Evolutionary conservation across 1,139 yeast genomes (phyloP), one percentile per base, ranked within the genome.

Genomic region (Candida sanyaensis): DNA sequence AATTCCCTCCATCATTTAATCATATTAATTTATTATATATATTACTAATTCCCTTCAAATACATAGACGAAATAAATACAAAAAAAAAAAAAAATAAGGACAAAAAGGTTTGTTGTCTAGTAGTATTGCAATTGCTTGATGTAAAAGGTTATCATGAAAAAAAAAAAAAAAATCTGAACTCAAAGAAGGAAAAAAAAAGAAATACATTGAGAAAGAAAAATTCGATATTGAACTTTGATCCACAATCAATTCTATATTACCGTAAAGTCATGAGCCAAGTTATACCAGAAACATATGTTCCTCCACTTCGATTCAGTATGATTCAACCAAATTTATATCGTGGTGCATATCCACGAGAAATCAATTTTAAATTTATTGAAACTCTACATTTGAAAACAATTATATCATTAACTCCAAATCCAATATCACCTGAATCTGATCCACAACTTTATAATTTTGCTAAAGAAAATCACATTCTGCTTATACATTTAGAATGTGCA

Each of bases 331-430:
- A 79, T 46, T 70, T 92, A 4, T 88, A 84, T 60, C 72, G 98
- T 43, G 98, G 98, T 0, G 86, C 96, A 1, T 88, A 88, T 58
- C 98, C 98, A 1, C 77, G 95, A 47, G 81, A 82, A 44, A 78
- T 85, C 49, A 91, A 90, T 61, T 75, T 80, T 50, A 77, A 84
- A n/a, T 93, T 86, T 60, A 70, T 93, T n/a, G 71, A 77, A 54
- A 76, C 90, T 30, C 73, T 91, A 33, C 71, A 78, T 38, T 73
- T 93, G 47, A 83, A 77, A 59, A 87, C 93, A 8, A 84, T 93
- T 44, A 73, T 93, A 9, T 86, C 96, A 3, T 65, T 93, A 49
- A 87, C 96, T 0, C 96, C 97, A 2, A 79, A 80, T 23, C 88
- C 93, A 3, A 77, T 90, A 28, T 77, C 81, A 12, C 65, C 63